A percentile compares a stretch with the other conserved stretches of the same genome.
Conservation (phyloP, 371 early-diverging fungal genomes). For the Batrachochytrium dendrobatidis region DNA sequence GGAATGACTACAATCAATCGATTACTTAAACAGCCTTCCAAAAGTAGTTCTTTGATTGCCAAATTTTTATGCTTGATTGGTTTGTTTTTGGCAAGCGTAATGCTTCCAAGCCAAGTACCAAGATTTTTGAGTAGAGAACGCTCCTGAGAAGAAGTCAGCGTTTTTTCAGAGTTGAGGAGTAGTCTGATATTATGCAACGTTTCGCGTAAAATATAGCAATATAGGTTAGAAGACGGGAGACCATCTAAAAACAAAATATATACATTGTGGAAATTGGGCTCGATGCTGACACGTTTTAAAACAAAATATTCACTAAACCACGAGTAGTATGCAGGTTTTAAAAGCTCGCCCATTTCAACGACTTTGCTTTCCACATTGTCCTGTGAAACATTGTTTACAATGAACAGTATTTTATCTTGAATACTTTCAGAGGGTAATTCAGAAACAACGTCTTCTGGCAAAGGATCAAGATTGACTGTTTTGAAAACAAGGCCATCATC, state of each 20-base stretch:
- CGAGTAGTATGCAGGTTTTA: conserved; percentile 54
- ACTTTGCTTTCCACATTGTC: conserved; percentile 79
- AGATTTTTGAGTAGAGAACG: conserved; percentile 85
- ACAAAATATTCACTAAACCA: conserved; percentile 93
- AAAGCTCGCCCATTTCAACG: conserved; percentile 63
- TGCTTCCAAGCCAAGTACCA: conserved; percentile 94
- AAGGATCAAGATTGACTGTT: conserved; percentile 49
- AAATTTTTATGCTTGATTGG: conserved; percentile 91
- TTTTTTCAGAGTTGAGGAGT: conserved; percentile 87
- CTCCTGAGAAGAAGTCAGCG: conserved; percentile 82
- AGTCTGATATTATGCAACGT: conserved; percentile 79
- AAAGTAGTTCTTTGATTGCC: conserved; percentile 83
- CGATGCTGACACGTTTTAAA: conserved; percentile 87
- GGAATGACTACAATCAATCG: conserved; percentile 93
- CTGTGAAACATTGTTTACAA: conserved; percentile 88
- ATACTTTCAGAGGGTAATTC: conserved; percentile 57
- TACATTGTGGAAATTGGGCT: conserved; percentile 88
- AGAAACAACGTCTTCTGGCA: conserved; percentile 13
- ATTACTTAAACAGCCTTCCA: conserved; percentile 83
- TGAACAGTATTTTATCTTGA: conserved; percentile 91
- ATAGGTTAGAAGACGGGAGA: conserved; percentile 43
- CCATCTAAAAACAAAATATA: conserved; percentile 74
- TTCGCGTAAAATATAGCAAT: conserved; percentile 74
- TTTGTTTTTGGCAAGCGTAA: conserved; percentile 86
- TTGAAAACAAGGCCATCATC: conserved; percentile 50